These are phyloP conservation scores for Colletotrichum sp. DNA, from an alignment of 2,329 filamentous ascomycete species.

Conservation along the genomic window DNA sequence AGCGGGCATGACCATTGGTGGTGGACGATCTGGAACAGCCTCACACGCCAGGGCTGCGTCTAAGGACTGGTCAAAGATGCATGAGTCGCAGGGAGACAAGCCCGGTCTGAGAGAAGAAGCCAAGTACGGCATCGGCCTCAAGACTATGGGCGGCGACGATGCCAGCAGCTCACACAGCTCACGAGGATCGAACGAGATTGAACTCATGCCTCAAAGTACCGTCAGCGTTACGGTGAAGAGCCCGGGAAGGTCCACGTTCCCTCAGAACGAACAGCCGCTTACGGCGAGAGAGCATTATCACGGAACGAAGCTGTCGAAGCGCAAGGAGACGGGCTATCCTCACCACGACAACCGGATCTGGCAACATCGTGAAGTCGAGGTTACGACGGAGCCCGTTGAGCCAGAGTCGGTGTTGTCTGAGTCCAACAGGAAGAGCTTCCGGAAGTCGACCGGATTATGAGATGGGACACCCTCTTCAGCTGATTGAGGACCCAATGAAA, in stretches of 20 bases:
- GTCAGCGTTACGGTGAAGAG: conserved; percentile 9
- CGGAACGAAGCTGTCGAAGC: not conserved
- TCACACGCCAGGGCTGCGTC: not conserved
- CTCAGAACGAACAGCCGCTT: not conserved
- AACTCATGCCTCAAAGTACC: not conserved
- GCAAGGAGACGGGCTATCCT: not conserved
- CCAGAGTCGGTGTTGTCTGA: conserved; percentile 3
- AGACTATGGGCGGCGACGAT: conserved; percentile 21
- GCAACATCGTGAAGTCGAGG: conserved; percentile 16
- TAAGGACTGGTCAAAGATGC: conserved; percentile 5
- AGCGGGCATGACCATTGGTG: conserved; percentile 7
- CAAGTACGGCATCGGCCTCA: conserved; percentile 23
- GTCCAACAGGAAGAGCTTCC: not conserved
- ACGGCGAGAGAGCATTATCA: conserved; percentile 7
- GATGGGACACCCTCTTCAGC: not conserved
- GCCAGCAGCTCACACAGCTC: conserved; percentile 17
- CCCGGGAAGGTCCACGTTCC: not conserved
- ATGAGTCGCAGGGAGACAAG: not conserved
- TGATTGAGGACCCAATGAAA: not conserved
- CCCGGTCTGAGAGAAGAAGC: not conserved
- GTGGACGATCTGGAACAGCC: not conserved
- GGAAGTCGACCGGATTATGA: not conserved
- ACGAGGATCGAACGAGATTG: conserved; percentile 1
- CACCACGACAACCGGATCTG: conserved; percentile 12
- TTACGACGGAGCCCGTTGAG: conserved; percentile 18